Evolutionary conservation across 176 grass and related monocot genomes (phyloP), one percentile per base, ranked within the genome.

Genomic region (Phyllostachys edulis): DNA sequence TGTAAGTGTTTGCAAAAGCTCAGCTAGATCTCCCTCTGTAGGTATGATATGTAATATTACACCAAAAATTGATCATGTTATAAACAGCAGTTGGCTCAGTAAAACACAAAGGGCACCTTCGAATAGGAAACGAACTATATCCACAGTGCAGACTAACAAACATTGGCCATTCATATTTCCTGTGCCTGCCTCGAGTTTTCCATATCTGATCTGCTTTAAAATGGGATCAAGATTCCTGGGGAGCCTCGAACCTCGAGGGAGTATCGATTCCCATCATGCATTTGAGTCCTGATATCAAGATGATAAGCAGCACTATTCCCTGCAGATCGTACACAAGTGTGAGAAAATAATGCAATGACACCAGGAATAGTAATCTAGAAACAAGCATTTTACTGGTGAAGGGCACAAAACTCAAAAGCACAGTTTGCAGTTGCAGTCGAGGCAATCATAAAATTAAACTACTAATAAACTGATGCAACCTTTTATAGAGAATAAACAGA

Each of bases 211-310:
- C 54, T 46, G 64, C 27, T 20, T 39, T 50, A 51, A 51, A 39
- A 50, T 60, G 63, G 9, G 66, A 74, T 84, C 82, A 96, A 63
- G 92, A 87, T 84, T 99, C 96, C 71, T 85, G 84, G 29, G 96
- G 87, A 80, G 93, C 83, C 66, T 96, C 93, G 36, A 99, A 99
- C 84, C 93, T 93, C 34, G 90, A 80, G 16, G 96, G 96, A 37
- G 91, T 87, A 82, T 92, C 91, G 6, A 99, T 99, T 72, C 96
- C 96, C 91, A 94, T 89, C 96, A 99, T 99, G 50, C 96, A 99
- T 51, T 85, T 89, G 24, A 99, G 80, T 18, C 96, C 96, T 60
- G 96, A 99, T 86, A 99, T 99, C 89, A 99, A 82, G 73, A 99
- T 94, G 85, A 99, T 96, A 57, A 99, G 88, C 82, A 99, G 87